Base-by-base conservation (phyloP, 139 green algal species). In the Tetradesmus obliquus region DNA sequence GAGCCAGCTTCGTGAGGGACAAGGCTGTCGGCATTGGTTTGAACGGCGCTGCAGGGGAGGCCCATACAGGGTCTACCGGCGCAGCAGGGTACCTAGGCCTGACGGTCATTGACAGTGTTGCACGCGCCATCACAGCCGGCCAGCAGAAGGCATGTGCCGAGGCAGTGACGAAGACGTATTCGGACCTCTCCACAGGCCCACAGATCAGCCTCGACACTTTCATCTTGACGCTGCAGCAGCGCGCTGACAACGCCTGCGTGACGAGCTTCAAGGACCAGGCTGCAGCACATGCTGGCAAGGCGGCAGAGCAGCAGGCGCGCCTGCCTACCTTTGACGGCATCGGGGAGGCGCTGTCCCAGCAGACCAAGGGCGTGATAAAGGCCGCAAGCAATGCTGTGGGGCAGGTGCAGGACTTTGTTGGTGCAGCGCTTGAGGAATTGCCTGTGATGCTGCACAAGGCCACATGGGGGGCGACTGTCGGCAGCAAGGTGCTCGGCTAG, bases 11-110 rank as follows among this genome's bases (percentile, higher is more conserved):
- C 3, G 19, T 55, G 1, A 8, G 53, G 45, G 86, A 90, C 71
- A 90, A 90, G 55, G 71, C 86, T n/a, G 86, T 62, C 13, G 57
- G 15, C 19, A 60, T 90, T 45, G 86, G 86, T 3, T 55, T 90
- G 55, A 5, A 12, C 12, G 69, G 71, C 5, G 80, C 86, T 17
- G 19, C 19, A 54, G 86, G 32, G 8, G 74, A 54, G 8, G 55
- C 86, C 6, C 54, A 69, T 12, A 90, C 86, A 24, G 5, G n/a
- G 3, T 74, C 86, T n/a, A 10, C 62, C 4, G 69, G 53, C 3
- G 19, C 51, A 22, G 22, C 86, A 71, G 54, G 9, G 3, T 19
- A 66, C 7, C 17, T 84, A 20, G 86, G 86, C 19, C n/a, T 90
- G 20, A 32, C 53, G 5, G 86, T 90, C 9, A 71, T 90, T 22